Evolutionary conservation across 495 filamentous ascomycete species (phyloP), one percentile per base, ranked within the genome.

Genomic region (Aspergillus coremiiformis): DNA sequence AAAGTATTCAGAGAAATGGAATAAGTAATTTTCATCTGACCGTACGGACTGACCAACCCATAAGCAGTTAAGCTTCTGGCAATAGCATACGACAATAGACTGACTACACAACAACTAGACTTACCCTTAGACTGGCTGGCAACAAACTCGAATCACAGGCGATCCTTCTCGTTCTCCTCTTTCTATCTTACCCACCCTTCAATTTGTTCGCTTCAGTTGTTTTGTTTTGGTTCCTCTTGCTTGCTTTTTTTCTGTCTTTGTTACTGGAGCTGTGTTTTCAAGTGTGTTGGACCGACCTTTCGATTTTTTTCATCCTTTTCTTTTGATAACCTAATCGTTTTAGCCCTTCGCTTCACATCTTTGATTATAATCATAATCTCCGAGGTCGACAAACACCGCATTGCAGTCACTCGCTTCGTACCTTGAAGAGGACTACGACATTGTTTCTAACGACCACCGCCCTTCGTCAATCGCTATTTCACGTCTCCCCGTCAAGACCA

Each of bases 31-130:
- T 51, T 51, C 48, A 22, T 37, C 15, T 11, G 1, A 4, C 2
- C 46, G 19, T 49, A 22, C 47, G 12, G 6, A 14, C 22, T 33
- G 2, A 23, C 20, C 24, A 42, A n/a, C 14, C 24, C 24, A 15
- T 30, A 26, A 15, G 9, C 23, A 43, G 37, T 43, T 30, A 51
- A 51, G 37, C 48, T 43, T 29, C 48, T 51, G 35, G 47, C 10
- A 20, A 37, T 39, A n/a, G 44, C 27, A 47, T 12, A 9, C 30
- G 19, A 19, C 46, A 19, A 27, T 12, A 29, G 12, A 48, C 23
- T 35, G 19, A 48, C 24, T n/a, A n/a, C n/a, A n/a, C n/a, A n/a
- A 27, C 24, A 4, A 27, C 4, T 27, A 27, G 27, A 35, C 32
- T 35, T 35, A 14, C 32, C 32, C n/a, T 4, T 9, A 11, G 7